Percentiles rank a stretch among this genome's conserved stretches.
Evolutionary conservation across 1,139 yeast species (phyloP).

Genomic region (Kluyveromyces marxianus): DNA sequence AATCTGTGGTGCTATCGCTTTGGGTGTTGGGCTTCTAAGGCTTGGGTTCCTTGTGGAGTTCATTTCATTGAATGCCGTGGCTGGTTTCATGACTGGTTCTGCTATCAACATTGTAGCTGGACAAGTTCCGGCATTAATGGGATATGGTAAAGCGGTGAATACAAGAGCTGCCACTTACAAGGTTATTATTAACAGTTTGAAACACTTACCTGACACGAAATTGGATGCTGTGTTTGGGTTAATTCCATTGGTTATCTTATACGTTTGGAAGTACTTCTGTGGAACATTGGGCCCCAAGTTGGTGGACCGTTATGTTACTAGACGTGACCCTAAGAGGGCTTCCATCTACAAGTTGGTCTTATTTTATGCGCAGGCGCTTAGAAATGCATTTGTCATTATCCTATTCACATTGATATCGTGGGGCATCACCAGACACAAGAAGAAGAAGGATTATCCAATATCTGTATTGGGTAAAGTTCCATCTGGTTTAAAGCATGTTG

Average conservation of each 20-base stretch:
- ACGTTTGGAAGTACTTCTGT: constrained; percentile 54
- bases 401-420: constrained; percentile 71
- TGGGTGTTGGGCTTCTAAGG: constrained; percentile 75
- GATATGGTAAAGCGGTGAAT: constrained; percentile 56
- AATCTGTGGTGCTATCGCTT: constrained; percentile 77
- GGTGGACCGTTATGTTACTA: constrained; percentile 35
- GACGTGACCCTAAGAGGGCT: constrained; percentile 30
- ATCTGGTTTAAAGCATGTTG: constrained; percentile 70
- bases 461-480: constrained; percentile 71
- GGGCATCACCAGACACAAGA: constrained; percentile 42
- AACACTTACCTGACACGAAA: constrained; percentile 58
- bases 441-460: constrained; percentile 35
- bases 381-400: constrained; percentile 75
- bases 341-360: constrained; percentile 34
- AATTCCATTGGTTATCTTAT: constrained; percentile 60
- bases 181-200: constrained; percentile 66
- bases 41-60: constrained; percentile 84
- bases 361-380: constrained; percentile 66
- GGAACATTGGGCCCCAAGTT: constrained; percentile 49
- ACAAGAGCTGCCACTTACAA: constrained; percentile 64
- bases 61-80: constrained; percentile 85
- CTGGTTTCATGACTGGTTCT: constrained; percentile 94
- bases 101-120: constrained; percentile 77
- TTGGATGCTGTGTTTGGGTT: constrained; percentile 88
- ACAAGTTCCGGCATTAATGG: constrained; percentile 84